Evolutionary conservation across 495 filamentous ascomycete species (phyloP), one percentile per base, ranked within the genome.

Genomic region (Annulohypoxylon nitens): DNA sequence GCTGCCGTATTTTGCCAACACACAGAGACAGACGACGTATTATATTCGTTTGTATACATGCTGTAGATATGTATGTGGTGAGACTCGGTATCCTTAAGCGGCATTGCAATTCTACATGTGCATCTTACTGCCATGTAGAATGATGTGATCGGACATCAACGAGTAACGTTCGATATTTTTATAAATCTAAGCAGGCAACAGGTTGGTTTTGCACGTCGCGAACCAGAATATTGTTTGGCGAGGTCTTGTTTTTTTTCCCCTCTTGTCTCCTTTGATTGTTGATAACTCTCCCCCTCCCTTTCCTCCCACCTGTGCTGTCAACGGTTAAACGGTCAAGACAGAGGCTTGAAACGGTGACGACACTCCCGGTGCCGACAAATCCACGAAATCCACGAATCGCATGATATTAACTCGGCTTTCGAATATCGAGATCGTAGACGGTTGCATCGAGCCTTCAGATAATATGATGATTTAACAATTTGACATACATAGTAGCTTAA

Each of bases 21-120:
- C 39, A 67, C 36, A 14, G 30, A 37, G 45, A 37, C 37, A 63
- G 16, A 45, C 55, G 34, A 45, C 25, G 25, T 45, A 55, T 45
- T 69, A 69, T 68, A 43, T 39, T 48, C 39, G 36, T 18, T 60
- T 54, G 25, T 60, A 33, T 33, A 36, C 43, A 6, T 30, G 30
- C 30, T 30, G 30, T 25, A 63, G 2, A 3, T 53, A 53, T 14
- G 60, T 53, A 51, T 9, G 30, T 45, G 43, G 64, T 73, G 36
- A 69, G 65, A 69, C 61, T 74, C 71, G 71, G 71, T 74, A 69
- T 67, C 67, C 71, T 20, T 58, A 69, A 69, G 61, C 41, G 61
- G 66, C 18, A 74, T 61, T 51, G 50, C 47, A 20, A 36, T 47
- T 66, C 60, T 37, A 36, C 30, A 30, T 30, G 30, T 26, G 55